These are phyloP conservation scores for Erodium moschatum DNA, from an alignment of 441 rosid genomes.

Conservation along the genomic window DNA sequence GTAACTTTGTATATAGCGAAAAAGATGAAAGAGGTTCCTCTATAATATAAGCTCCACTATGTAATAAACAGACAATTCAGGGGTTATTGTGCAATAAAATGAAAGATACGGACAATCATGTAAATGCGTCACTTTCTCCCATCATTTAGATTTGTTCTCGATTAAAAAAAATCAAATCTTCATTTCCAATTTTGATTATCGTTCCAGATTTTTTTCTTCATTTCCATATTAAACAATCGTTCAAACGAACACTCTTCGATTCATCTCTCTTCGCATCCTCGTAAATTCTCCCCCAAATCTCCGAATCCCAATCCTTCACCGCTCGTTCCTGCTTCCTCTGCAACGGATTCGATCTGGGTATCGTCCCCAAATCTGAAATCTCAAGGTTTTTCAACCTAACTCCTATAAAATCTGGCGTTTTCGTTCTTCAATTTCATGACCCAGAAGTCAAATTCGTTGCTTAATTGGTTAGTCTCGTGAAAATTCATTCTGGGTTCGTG, in stretches of 20 bases:
- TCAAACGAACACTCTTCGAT: background rate
- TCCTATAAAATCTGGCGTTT: background rate
- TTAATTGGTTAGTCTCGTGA: background rate
- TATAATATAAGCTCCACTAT: too few species aligned
- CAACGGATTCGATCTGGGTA: background rate
- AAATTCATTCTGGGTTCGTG: constrained; percentile 17
- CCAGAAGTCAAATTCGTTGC: background rate
- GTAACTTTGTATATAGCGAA: too few species aligned
- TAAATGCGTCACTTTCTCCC: background rate
- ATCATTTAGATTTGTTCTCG: background rate
- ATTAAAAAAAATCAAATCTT: too few species aligned
- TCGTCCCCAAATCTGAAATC: background rate
- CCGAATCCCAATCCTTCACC: background rate
- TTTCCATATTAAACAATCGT: too few species aligned
- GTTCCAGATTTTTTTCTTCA: too few species aligned
- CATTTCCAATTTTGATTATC: too few species aligned
- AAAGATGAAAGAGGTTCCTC: too few species aligned
- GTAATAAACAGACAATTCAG: background rate
- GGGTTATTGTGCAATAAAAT: background rate
- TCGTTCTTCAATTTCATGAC: background rate
- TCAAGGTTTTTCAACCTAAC: background rate
- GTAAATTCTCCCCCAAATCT: background rate
- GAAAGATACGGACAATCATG: background rate
- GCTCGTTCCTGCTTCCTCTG: background rate
- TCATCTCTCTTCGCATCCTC: background rate